Percentiles rank a stretch among this genome's conserved stretches.
phyloP scores from a whole-genome alignment of 2,329 filamentous ascomycete species.

The Neobulgaria alba region DNA sequence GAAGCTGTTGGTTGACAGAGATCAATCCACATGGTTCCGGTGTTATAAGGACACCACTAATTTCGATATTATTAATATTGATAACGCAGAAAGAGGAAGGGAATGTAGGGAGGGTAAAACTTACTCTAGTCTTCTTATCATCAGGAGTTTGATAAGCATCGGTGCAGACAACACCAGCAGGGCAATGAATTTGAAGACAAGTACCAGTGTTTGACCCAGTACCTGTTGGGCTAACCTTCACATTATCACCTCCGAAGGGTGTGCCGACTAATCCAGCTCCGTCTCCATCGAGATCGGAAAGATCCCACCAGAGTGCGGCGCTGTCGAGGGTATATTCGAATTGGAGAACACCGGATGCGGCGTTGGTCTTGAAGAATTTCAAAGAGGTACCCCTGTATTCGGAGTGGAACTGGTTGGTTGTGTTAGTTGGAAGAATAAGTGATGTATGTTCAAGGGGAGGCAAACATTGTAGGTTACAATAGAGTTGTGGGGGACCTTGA shows the following conservation, averaged over 20 bases:
- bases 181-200: conserved; percentile 3
- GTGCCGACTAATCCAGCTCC: conserved; percentile 5
- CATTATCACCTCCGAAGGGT: conserved; percentile 5
- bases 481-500: too few species aligned
- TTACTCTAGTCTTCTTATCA: neutral
- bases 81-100: neutral
- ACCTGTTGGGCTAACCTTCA: conserved; percentile 4
- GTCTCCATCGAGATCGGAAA: conserved; percentile 6
- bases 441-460: too few species aligned
- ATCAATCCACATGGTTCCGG: neutral
- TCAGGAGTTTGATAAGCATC: conserved; percentile 7
- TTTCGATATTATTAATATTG: neutral
- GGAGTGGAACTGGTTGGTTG: too few species aligned
- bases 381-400: conserved; percentile 4
- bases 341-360: conserved; percentile 6
- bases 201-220: conserved; percentile 3
- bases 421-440: too few species aligned
- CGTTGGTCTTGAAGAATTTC: conserved; percentile 3
- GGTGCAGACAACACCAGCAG: conserved; percentile 2
- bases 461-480: too few species aligned
- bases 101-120: neutral
- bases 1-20: neutral
- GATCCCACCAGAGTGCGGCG: conserved; percentile 6
- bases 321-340: conserved; percentile 6
- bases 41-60: neutral